A percentile compares a stretch with the other conserved stretches of the same genome.
Evolutionary conservation across 495 filamentous ascomycete genomes (phyloP).

Genomic region (Trichoderma parareesei): DNA sequence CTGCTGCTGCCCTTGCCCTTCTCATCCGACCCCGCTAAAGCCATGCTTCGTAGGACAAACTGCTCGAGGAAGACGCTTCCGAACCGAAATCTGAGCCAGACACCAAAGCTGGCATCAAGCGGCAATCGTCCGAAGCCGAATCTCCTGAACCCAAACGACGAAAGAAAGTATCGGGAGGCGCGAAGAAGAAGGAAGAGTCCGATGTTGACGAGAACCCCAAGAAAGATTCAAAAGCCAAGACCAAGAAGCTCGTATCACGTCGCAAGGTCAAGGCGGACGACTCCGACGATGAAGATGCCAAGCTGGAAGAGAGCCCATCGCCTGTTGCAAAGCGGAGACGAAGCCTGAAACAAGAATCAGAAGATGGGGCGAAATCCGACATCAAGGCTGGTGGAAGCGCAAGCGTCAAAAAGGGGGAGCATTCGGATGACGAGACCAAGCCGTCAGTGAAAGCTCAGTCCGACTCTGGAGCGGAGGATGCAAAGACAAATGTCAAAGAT

Average conservation of each 20-base stretch:
- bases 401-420: slow-evolving; percentile 22
- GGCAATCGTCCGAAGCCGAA: slow-evolving; percentile 14
- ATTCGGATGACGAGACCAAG: slow-evolving; percentile 32
- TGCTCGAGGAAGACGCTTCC: slow-evolving; percentile 13
- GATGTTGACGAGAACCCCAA: slow-evolving; percentile 12
- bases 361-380: slow-evolving; percentile 9
- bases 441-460: slow-evolving; percentile 22
- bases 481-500: slow-evolving; percentile 5
- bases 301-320: slow-evolving; percentile 10
- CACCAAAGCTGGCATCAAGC: slow-evolving; percentile 16
- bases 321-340: slow-evolving; percentile 18
- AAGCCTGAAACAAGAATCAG: slow-evolving; percentile 7
- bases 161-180: slow-evolving; percentile 15
- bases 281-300: slow-evolving; percentile 13
- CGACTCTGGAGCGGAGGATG: slow-evolving; percentile 18
- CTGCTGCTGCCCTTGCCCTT: slow-evolving; percentile 6
- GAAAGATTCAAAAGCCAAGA: slow-evolving; percentile 13
- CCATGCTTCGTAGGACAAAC: slow-evolving; percentile 18
- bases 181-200: slow-evolving; percentile 19
- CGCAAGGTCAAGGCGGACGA: slow-evolving; percentile 18
- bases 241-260: slow-evolving; percentile 24
- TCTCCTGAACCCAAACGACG: slow-evolving; percentile 8
- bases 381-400: slow-evolving; percentile 16
- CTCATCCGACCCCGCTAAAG: slow-evolving; percentile 8
- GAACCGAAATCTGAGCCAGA: not conserved